Base-by-base conservation (phyloP, 179 eudicot species). In the Spergularia azorica region DNA sequence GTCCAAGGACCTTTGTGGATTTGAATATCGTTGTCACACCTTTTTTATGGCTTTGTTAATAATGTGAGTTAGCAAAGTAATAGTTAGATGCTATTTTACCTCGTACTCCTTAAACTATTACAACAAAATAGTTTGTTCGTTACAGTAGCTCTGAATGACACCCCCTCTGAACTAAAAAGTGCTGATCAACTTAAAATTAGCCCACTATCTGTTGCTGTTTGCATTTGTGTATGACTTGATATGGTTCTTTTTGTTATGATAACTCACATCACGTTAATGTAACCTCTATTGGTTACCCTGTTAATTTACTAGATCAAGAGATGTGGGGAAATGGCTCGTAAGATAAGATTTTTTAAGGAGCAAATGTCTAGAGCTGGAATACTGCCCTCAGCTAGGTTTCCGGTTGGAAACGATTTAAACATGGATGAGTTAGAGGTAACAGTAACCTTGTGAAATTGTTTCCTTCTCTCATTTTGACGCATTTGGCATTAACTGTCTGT, bases 261-360 rank as follows among this genome's bases (percentile, higher is more conserved):
- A 17, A 68, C 52, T 17, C 21, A 13, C 32, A 67, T 41, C 3
- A 57, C 7, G 36, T 55, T 60, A 32, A 36, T 62, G 12, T 54
- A 8, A 1, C 13, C 15, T 9, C 1, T 6, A 58, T 16, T 64
- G n/a, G 77, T n/a, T 59, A 58, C 59, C 18, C 65, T 70, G 59
- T 74, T 74, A 60, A 39, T 56, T 72, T 2, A 43, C 55, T 50
- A 91, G 97, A 85, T 93, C 61, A 93, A 89, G 90, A 89, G 92
- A 88, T 86, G 92, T 52, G 88, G 86, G 52, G 97, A 93, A 83
- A 88, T 93, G 94, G 96, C 94, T 63, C 92, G 96, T 41, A 91
- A 83, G 78, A 82, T 89, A 56, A 86, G 92, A 16, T 89, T 87
- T 82, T 87, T 93, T 55, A 87, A 81, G 76, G 97, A 89, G 56